Evolutionary conservation across 805 yeast species (phyloP).

Genomic region (Yarrowia sp.): DNA sequence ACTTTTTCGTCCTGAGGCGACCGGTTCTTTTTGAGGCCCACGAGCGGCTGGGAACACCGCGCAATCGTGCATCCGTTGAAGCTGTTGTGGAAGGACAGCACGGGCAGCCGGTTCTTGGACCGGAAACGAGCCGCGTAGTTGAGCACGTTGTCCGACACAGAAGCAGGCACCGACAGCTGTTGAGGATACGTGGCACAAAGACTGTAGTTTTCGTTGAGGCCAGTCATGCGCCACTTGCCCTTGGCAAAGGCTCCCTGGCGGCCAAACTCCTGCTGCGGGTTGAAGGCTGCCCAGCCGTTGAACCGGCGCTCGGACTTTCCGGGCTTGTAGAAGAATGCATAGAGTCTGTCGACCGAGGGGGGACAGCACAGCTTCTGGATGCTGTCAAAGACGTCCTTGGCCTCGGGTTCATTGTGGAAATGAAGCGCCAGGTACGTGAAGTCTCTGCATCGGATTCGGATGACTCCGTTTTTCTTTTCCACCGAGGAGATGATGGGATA

Average conservation of each 20-base stretch:
- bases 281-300: constrained; percentile 77
- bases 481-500: constrained; percentile 76
- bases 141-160: constrained; percentile 80
- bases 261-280: constrained; percentile 66
- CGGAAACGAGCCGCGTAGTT: constrained; percentile 85
- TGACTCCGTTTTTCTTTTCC: constrained; percentile 52
- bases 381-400: constrained; percentile 75
- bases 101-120: constrained; percentile 85
- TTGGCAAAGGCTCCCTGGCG: constrained; percentile 68
- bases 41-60: constrained; percentile 90
- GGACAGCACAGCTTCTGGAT: constrained; percentile 70
- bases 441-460: constrained; percentile 82
- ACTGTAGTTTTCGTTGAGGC: constrained; percentile 64
- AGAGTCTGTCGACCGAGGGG: constrained; percentile 61
- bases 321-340: constrained; percentile 84
- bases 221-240: constrained; percentile 72
- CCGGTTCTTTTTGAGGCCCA: constrained; percentile 85
- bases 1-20: constrained; percentile 91
- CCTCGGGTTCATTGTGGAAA: constrained; percentile 63
- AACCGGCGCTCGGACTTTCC: constrained; percentile 68
- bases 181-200: constrained; percentile 81
- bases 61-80: constrained; percentile 73
- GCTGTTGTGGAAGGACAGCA: constrained; percentile 74
- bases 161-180: constrained; percentile 69
- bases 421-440: constrained; percentile 82